phyloP scores from a whole-genome alignment of 2,329 filamentous ascomycete genomes.

The Cercospora sesami region DNA sequence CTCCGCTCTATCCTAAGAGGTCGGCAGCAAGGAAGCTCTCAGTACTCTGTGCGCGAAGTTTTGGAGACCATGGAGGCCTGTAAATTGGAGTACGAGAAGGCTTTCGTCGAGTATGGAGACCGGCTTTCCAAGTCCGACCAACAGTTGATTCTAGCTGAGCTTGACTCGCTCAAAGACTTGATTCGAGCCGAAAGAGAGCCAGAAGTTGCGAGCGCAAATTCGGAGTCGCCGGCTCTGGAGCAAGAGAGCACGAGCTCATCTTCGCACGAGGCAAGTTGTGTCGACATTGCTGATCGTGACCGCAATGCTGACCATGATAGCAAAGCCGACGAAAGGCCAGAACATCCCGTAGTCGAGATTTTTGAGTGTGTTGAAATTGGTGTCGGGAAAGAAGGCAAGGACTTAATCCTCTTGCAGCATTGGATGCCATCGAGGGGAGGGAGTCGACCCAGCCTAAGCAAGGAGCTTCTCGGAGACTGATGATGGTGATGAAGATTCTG shows the following conservation, averaged over 20 bases:
- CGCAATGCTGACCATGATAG: not conserved
- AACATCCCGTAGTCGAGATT: not conserved
- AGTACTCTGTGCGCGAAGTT: not conserved
- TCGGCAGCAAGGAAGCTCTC: not conserved
- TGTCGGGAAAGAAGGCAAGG: not conserved
- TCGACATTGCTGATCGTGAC: not conserved
- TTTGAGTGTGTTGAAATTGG: not conserved
- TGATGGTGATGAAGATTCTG: not conserved
- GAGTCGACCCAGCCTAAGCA: not conserved
- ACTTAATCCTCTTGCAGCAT: not conserved
- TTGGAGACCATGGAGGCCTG: not conserved
- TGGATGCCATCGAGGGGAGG: not conserved
- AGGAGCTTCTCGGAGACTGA: not conserved
- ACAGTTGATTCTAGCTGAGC: not conserved
- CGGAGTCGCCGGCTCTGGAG: not conserved
- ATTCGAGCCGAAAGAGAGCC: not conserved
- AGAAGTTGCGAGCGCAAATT: not conserved
- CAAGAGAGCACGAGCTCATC: not conserved
- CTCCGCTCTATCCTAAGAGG: not conserved
- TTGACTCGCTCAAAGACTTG: not conserved
- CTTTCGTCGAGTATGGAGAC: not conserved
- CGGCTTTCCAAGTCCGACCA: not conserved
- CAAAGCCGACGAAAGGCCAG: not conserved
- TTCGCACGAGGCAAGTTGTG: not conserved
- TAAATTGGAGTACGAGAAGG: not conserved